Conservation (phyloP, 192 early-diverging fungal genomes). For the Backusella liffmaniae region DNA sequence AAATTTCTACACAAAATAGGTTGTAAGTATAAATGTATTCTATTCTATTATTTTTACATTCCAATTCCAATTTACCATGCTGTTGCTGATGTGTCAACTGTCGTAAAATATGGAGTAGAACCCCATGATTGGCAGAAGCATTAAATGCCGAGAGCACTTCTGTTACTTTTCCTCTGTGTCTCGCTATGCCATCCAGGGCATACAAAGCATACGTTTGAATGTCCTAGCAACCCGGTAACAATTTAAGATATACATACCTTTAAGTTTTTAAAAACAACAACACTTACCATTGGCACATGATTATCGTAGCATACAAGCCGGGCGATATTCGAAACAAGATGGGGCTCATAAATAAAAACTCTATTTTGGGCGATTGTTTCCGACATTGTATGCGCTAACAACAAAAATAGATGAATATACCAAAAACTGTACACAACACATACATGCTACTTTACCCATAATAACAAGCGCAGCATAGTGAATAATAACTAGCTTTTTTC, state of each 20-base stretch:
- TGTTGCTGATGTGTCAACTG: slow-evolving; percentile 50
- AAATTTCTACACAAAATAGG: slow-evolving; percentile 8
- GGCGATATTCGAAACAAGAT: slow-evolving; percentile 76
- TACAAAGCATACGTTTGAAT: slow-evolving; percentile 82
- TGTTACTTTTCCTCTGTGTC: slow-evolving; percentile 68
- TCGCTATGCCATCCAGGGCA: slow-evolving; percentile 81
- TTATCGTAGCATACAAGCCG: slow-evolving; percentile 71
- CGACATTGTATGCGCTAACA: slow-evolving; percentile 54
- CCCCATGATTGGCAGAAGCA: slow-evolving; percentile 90
- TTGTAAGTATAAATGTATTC: background rate
- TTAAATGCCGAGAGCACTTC: slow-evolving; percentile 88
- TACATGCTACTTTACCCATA: slow-evolving; percentile 50
- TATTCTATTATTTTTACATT: background rate
- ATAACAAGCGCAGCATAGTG: slow-evolving; percentile 79
- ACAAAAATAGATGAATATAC: background rate
- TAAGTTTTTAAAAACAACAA: background rate
- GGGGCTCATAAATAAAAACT: slow-evolving; percentile 87
- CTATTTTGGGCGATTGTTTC: slow-evolving; percentile 67
- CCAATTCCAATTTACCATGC: background rate
- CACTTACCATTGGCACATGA: slow-evolving; percentile 59
- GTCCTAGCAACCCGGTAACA: slow-evolving; percentile 33
- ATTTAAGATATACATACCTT: background rate
- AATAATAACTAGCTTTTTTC: slow-evolving; percentile 66
- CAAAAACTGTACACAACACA: no score
- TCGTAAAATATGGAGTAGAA: slow-evolving; percentile 78